Evolutionary conservation across 371 early-diverging fungal species (phyloP).

Genomic region (Globomyces sp.): DNA sequence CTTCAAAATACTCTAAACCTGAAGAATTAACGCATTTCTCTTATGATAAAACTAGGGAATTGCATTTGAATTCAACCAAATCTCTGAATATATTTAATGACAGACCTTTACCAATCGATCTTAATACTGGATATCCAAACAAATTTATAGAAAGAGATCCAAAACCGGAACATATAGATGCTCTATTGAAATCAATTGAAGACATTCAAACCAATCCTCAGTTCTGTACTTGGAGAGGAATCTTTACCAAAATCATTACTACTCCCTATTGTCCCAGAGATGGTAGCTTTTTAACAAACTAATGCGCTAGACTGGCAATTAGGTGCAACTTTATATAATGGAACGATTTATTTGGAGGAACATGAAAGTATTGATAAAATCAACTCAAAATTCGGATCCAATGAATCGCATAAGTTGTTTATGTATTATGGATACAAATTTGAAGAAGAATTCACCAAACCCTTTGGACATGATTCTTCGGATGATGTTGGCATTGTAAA

Average conservation of each 20-base stretch:
- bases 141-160: slow-evolving; percentile 63
- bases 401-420: slow-evolving; percentile 64
- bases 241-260: slow-evolving; percentile 79
- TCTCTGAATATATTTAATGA: slow-evolving; percentile 41
- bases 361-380: slow-evolving; percentile 50
- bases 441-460: slow-evolving; percentile 28
- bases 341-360: slow-evolving; percentile 72
- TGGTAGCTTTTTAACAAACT: too few relatives aligned
- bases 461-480: slow-evolving; percentile 5
- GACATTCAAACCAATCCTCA: slow-evolving; percentile 28
- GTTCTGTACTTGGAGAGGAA: slow-evolving; percentile 68
- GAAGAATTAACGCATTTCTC: background rate
- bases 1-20: background rate
- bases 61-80: background rate
- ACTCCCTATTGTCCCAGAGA: slow-evolving; percentile 76
- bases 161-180: slow-evolving; percentile 76
- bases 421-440: slow-evolving; percentile 55
- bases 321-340: slow-evolving; percentile 66
- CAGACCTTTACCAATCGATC: slow-evolving; percentile 42
- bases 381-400: slow-evolving; percentile 34
- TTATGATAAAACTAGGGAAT: background rate
- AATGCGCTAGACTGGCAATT: slow-evolving; percentile 63
- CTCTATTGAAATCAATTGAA: slow-evolving; percentile 64
- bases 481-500: slow-evolving; percentile 57
- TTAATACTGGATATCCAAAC: slow-evolving; percentile 60